Base-by-base conservation (phyloP, 768 basidiomycete species). In the Russula foetens region DNA sequence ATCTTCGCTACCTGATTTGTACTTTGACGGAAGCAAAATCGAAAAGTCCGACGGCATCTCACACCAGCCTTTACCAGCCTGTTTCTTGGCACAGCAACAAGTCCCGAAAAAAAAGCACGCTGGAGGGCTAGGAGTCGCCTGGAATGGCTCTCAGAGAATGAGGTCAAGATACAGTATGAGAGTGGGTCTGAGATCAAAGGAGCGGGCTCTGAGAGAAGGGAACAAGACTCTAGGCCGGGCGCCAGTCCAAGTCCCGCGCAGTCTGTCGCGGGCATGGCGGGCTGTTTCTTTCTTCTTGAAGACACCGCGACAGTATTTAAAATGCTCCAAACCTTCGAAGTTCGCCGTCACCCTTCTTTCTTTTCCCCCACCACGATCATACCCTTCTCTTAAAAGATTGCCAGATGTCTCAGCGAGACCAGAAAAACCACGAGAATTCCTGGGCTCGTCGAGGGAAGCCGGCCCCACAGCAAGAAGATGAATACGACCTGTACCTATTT, bases 301-400 rank as follows among this genome's bases (percentile, higher is more conserved):
- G 50, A 62, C 61, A 48, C 61, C 61, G 61, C 56, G 44, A 29
- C 46, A 14, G 23, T 47, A 53, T 62, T 53, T 58, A 62, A 61
- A 62, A n/a, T 58, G 61, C 28, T 50, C 9, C 56, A 35, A 48
- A 53, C 23, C 24, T 35, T 31, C 19, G 21, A 26, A 53, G 38
- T 47, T 62, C 51, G 15, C 61, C 61, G 45, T 58, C 31, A 9
- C 45, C 19, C 29, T 35, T 47, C 29, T 35, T 46, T 58, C 21
- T 17, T 49, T 38, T 12, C 21, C 15, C 38, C 45, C 14, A 33
- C 45, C 24, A 35, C 24, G 7, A 46, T 15, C 23, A 7, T 15
- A 17, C 8, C 24, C 19, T 3, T 15, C 29, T 26, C 12, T 17
- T 38, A 21, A 39, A 44, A 43, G 23, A 26, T 17, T 43, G 11